Percentiles rank a stretch among this genome's conserved stretches.
Conservation (phyloP, 1,284 basidiomycete genomes). For the Tilletia setariae region DNA sequence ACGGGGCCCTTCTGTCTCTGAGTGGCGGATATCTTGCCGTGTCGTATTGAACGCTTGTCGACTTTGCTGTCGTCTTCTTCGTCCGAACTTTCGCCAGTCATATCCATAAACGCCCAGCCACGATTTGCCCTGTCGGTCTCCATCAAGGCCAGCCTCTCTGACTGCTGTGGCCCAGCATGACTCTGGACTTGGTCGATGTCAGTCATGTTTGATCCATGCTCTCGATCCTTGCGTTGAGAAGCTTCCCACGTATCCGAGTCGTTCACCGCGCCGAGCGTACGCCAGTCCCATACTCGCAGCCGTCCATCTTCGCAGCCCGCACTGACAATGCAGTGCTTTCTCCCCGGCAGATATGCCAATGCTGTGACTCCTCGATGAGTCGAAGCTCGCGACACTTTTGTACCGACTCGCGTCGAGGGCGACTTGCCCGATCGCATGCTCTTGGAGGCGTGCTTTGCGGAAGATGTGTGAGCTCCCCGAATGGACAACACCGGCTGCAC, state of each 20-base stretch:
- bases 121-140: not conserved
- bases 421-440: constrained; percentile 12
- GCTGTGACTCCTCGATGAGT: constrained; percentile 38
- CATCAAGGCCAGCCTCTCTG: not conserved
- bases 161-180: not conserved
- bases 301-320: constrained; percentile 41
- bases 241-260: not conserved
- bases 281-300: constrained; percentile 50
- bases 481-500: constrained; percentile 37
- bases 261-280: constrained; percentile 18
- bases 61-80: not conserved
- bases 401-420: constrained; percentile 17
- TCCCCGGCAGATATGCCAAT: constrained; percentile 35
- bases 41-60: not conserved
- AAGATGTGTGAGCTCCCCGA: constrained; percentile 34
- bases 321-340: constrained; percentile 37
- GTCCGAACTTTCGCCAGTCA: not conserved
- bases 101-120: not conserved
- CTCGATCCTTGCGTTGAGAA: not conserved
- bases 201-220: not conserved
- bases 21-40: not conserved
- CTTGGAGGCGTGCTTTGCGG: not conserved
- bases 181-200: not conserved
- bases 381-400: not conserved
- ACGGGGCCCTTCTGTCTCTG: not conserved